Base-by-base conservation (phyloP, 2,329 filamentous ascomycete species). In the Pyrenochaeta sp. region DNA sequence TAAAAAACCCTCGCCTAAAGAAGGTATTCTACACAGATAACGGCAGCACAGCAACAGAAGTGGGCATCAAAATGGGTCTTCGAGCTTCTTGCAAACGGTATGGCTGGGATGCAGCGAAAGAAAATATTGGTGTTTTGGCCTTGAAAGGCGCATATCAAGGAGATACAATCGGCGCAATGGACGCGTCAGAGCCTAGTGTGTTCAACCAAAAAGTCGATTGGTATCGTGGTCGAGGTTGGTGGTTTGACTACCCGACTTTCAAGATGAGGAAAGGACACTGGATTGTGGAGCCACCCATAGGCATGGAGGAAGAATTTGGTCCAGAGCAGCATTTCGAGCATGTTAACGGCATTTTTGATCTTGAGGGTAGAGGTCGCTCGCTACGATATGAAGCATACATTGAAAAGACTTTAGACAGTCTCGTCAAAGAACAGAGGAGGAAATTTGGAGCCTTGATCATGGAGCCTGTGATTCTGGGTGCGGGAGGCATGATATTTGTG, bases 101-200 rank as follows among this genome's bases (percentile, higher is more conserved):
- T 62, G 85, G 83, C 9, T 92, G 89, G 88, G 80, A 83, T 39
- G 79, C 84, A 19, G 80, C 79, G 13, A 79, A 83, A 1, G 83
- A 87, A 48, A 75, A 84, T 8, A 81, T 93, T 10, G 86, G 86
- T 2, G 86, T 95, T 2, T 73, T 96, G 2, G 92, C 92, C 0
- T 79, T 96, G 9, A 91, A 89, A 71, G 91, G 91, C 0, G 91
- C 90, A 64, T 96, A 96, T 68, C 92, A 96, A 67, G 92, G 92
- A 1, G 92, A 96, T 70, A 96, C 92, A 0, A 93, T 96, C 46
- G 92, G 92, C 0, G 91, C 91, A 0, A 95, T 96, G 92, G 91
- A 95, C 73, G 91, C 88, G 52, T 88, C 90, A 0, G 91, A 95
- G 71, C 91, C 92, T 0, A 89, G 86, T 34, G 85, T 86, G 0